Conservation (phyloP, 1,284 basidiomycete genomes). For the Apiotrichum gamsii region DNA sequence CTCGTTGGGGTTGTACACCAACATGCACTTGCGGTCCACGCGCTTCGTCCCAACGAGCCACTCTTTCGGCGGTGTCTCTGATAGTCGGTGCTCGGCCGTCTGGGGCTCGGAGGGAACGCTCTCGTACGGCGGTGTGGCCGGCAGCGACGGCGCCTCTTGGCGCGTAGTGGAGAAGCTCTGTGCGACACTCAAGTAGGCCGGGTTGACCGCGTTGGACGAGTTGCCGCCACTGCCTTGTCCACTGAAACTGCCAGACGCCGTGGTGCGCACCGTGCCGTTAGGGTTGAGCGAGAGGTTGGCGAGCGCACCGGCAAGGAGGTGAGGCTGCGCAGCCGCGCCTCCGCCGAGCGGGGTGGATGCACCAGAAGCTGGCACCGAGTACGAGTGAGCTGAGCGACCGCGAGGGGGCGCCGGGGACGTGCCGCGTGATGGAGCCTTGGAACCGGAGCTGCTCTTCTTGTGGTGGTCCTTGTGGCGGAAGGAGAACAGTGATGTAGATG, state of each 20-base stretch:
- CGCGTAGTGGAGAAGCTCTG: conserved; percentile 1
- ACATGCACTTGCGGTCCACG: conserved; percentile 3
- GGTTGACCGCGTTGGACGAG: neutral
- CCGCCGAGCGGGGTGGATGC: conserved; percentile 1
- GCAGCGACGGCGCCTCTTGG: conserved; percentile 1
- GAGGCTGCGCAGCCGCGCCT: neutral
- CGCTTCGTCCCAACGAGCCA: conserved; percentile 2
- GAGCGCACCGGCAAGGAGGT: conserved; percentile 9
- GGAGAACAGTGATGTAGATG: conserved; percentile 10
- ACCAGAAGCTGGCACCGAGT: neutral
- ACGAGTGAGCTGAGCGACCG: neutral
- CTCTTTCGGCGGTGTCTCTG: neutral
- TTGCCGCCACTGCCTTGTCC: too few relatives aligned
- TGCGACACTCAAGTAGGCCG: neutral
- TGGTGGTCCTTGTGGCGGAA: conserved; percentile 5
- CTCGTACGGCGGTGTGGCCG: conserved; percentile 2
- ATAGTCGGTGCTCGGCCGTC: neutral
- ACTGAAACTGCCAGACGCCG: neutral
- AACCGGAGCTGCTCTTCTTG: neutral
- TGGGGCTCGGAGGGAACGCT: neutral
- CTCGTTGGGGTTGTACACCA: conserved; percentile 22
- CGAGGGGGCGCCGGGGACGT: neutral
- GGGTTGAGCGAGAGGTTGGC: conserved; percentile 10
- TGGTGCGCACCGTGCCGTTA: neutral
- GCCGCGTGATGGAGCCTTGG: neutral